Conservation (phyloP, 2,329 filamentous ascomycete genomes). For the Trichothecium sympodiale region DNA sequence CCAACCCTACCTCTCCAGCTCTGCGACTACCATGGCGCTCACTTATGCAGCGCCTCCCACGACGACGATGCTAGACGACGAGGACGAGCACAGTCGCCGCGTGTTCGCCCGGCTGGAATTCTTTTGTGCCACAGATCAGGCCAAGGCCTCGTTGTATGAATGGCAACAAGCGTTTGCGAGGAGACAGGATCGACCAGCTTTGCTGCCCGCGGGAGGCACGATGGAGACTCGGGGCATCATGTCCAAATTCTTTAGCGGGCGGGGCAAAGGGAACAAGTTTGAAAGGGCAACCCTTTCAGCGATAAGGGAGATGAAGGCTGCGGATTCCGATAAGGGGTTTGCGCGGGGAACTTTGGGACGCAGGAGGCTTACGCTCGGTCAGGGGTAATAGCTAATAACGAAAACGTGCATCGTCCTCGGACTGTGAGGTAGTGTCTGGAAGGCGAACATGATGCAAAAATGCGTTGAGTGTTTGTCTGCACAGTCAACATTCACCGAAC, state of each 20-base stretch:
- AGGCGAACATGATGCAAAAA: too few relatives aligned
- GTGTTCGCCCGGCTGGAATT: conserved; percentile 35
- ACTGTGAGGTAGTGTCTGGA: too few relatives aligned
- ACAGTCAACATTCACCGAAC: too few relatives aligned
- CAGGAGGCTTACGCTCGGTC: too few relatives aligned
- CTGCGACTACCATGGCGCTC: background rate
- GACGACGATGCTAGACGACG: too few relatives aligned
- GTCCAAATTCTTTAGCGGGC: conserved; percentile 15
- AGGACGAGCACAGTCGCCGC: conserved; percentile 30
- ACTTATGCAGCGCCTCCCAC: background rate
- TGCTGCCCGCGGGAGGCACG: conserved; percentile 27
- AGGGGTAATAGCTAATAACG: too few relatives aligned
- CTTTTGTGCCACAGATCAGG: conserved; percentile 35
- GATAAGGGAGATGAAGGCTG: conserved; percentile 5
- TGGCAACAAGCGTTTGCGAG: conserved; percentile 42
- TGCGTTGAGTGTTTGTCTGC: too few relatives aligned
- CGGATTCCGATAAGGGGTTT: too few relatives aligned
- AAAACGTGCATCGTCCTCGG: too few relatives aligned
- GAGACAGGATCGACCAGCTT: conserved; percentile 19
- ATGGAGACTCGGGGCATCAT: conserved; percentile 18
- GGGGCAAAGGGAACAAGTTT: conserved; percentile 9
- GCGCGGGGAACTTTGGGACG: too few relatives aligned
- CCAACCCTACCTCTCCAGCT: background rate
- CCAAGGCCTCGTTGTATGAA: conserved; percentile 30
- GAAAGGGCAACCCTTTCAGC: too few relatives aligned